Conservation (phyloP, 768 basidiomycete genomes). For the Infundibulicybe gibba region DNA sequence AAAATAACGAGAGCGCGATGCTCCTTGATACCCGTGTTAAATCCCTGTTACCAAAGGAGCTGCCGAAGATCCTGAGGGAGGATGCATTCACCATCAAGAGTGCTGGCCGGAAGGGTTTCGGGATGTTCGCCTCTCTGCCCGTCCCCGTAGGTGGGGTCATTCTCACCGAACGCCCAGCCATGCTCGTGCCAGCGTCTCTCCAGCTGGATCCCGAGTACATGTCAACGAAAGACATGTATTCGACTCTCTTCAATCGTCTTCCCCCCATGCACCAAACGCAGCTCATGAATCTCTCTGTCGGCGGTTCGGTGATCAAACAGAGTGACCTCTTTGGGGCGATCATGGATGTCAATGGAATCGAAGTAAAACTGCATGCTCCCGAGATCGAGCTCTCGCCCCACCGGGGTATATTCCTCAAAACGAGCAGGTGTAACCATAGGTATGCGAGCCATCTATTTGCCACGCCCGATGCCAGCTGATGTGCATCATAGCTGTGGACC, state of each 20-base stretch:
- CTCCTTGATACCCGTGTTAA: too few species aligned
- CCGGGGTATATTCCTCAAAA: conserved; percentile 30
- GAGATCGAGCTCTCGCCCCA: conserved; percentile 23
- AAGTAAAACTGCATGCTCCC: conserved; percentile 24
- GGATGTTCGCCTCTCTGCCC: conserved; percentile 30
- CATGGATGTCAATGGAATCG: conserved; percentile 26
- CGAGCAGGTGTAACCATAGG: conserved; percentile 39
- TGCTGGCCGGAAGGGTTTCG: conserved; percentile 28
- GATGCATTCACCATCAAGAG: conserved; percentile 16
- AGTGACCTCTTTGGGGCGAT: conserved; percentile 19
- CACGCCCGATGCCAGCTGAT: neutral
- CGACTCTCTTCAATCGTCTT: conserved; percentile 23
- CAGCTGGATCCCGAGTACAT: conserved; percentile 4
- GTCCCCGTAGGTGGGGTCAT: conserved; percentile 30
- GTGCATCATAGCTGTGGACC: conserved; percentile 28
- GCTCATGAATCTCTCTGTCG: conserved; percentile 29
- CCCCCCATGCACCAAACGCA: conserved; percentile 17
- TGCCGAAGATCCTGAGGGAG: too few species aligned
- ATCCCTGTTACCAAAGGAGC: too few species aligned
- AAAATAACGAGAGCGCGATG: too few species aligned
- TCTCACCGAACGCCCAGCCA: conserved; percentile 33
- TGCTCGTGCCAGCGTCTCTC: conserved; percentile 33
- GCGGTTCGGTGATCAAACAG: conserved; percentile 5
- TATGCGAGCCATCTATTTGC: conserved; percentile 10
- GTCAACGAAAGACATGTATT: conserved; percentile 23